Evolutionary conservation across 2,329 filamentous ascomycete genomes (phyloP).

Genomic region (Calonectria ilicicola): DNA sequence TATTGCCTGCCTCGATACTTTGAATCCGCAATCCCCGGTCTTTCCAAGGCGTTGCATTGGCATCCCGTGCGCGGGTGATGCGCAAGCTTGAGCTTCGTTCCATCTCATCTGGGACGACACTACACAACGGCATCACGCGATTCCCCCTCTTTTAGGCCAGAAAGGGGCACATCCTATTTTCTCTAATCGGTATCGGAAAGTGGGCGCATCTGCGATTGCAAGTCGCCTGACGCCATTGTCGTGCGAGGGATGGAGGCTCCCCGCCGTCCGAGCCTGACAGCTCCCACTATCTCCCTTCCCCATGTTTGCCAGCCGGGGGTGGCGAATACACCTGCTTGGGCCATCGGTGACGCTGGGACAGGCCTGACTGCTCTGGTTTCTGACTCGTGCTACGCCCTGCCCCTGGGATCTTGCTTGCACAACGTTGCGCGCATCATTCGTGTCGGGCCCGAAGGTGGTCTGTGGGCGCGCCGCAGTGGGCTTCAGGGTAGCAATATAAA

Average conservation of each 20-base stretch:
- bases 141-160: neutral
- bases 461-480: neutral
- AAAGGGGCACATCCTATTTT: neutral
- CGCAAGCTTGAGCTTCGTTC: neutral
- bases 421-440: neutral
- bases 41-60: neutral
- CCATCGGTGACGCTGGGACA: neutral
- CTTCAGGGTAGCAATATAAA: constrained; percentile 15
- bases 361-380: neutral
- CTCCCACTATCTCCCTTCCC: neutral
- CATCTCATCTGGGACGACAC: neutral
- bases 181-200: neutral
- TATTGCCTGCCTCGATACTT: neutral
- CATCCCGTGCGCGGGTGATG: constrained; percentile 14
- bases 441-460: constrained; percentile 7
- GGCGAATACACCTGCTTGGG: neutral
- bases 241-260: neutral
- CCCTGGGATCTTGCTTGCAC: constrained; percentile 8
- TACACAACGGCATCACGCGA: constrained; percentile 6
- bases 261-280: neutral
- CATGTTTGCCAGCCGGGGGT: neutral
- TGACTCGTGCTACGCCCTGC: constrained; percentile 2
- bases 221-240: constrained; percentile 18
- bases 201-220: constrained; percentile 14
- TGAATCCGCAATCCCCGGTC: constrained; percentile 6